Conservation (phyloP, 1,284 basidiomycete genomes). For the Xerocomus amazonicus region DNA sequence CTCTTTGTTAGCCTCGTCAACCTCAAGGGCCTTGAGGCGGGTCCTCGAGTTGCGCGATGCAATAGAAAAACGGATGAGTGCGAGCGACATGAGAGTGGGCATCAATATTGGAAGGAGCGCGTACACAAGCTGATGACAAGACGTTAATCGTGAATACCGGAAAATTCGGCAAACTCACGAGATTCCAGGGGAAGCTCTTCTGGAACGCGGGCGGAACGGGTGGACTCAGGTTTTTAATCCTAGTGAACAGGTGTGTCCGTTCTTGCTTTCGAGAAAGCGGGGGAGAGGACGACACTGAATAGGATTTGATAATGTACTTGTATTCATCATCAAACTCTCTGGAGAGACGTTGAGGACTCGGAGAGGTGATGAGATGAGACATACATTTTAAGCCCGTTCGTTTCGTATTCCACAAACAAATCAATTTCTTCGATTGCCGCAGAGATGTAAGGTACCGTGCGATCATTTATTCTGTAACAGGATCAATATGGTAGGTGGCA, state of each 20-base stretch:
- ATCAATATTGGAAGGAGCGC: constrained; percentile 59
- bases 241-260: constrained; percentile 42
- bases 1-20: constrained; percentile 38
- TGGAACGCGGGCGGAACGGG: constrained; percentile 65
- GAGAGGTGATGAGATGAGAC: constrained; percentile 19
- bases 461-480: constrained; percentile 57
- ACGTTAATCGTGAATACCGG: constrained; percentile 1
- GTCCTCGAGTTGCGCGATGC: constrained; percentile 52
- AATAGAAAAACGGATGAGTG: constrained; percentile 49
- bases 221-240: constrained; percentile 29
- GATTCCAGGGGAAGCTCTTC: constrained; percentile 65
- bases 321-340: constrained; percentile 60
- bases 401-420: constrained; percentile 57
- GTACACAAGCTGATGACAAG: constrained; percentile 45
- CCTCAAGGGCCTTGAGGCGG: constrained; percentile 61
- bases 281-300: constrained; percentile 39
- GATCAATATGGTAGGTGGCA: constrained; percentile 10
- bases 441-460: constrained; percentile 80
- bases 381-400: constrained; percentile 63
- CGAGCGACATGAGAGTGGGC: constrained; percentile 53
- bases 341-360: constrained; percentile 9
- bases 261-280: constrained; percentile 5
- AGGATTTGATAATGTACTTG: constrained; percentile 51
- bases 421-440: constrained; percentile 71
- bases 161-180: constrained; percentile 46